Conservation (phyloP, 768 basidiomycete genomes). For the Suillus cothurnatus region DNA sequence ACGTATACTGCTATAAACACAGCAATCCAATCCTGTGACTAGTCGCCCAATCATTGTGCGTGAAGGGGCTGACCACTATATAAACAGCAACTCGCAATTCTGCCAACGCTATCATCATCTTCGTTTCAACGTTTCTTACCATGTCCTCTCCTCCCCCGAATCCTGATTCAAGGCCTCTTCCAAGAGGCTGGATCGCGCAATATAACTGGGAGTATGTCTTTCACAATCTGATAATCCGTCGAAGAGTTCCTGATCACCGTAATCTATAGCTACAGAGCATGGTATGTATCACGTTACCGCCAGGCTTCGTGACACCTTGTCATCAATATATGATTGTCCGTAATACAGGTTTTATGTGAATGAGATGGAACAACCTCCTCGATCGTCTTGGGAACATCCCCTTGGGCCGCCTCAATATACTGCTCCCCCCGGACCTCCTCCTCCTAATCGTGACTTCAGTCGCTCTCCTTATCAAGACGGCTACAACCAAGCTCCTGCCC, state of each 20-base stretch:
- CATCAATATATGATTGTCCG: neutral
- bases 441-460: constrained; percentile 36
- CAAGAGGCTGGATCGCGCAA: constrained; percentile 68
- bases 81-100: constrained; percentile 25
- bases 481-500: constrained; percentile 22
- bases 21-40: constrained; percentile 38
- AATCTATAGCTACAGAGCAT: constrained; percentile 58
- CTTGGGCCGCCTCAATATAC: constrained; percentile 45
- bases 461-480: constrained; percentile 34
- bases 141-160: constrained; percentile 49
- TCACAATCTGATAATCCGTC: constrained; percentile 20
- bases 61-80: constrained; percentile 16
- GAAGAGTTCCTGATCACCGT: constrained; percentile 28
- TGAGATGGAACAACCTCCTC: constrained; percentile 59
- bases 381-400: constrained; percentile 73
- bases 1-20: constrained; percentile 16
- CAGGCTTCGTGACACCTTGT: neutral
- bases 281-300: constrained; percentile 43
- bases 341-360: constrained; percentile 75
- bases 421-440: constrained; percentile 42
- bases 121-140: constrained; percentile 13
- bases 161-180: constrained; percentile 63
- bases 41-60: constrained; percentile 13
- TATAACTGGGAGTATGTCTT: constrained; percentile 64
- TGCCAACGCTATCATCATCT: constrained; percentile 4